phyloP scores from a whole-genome alignment of 2,329 filamentous ascomycete species.

The Zymoseptoria crescenta region DNA sequence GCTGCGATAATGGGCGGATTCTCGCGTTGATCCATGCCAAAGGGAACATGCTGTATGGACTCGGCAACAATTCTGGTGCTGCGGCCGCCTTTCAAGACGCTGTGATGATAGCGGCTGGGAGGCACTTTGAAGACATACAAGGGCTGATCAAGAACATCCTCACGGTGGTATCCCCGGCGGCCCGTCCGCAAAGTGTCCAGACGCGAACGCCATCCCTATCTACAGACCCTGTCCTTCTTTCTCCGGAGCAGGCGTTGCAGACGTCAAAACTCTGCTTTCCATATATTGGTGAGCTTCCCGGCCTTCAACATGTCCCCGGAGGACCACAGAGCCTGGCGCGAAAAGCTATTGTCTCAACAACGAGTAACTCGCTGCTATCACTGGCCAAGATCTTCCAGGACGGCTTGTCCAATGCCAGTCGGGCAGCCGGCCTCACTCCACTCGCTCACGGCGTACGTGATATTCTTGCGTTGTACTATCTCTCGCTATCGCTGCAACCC shows the following conservation, averaged over 20 bases:
- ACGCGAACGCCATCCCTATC: conserved; percentile 24
- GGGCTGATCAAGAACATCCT: conserved; percentile 74
- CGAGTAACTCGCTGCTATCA: conserved; percentile 89
- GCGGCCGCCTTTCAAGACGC: conserved; percentile 91
- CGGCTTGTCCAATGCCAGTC: conserved; percentile 70
- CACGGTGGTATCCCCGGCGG: conserved; percentile 47
- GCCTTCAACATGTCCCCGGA: conserved; percentile 57
- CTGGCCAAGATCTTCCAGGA: conserved; percentile 98
- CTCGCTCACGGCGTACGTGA: conserved; percentile 71
- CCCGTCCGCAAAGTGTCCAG: conserved; percentile 24
- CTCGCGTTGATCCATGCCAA: conserved; percentile 93
- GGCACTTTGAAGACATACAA: conserved; percentile 61
- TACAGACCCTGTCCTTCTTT: conserved; percentile 63
- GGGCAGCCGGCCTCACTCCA: conserved; percentile 17
- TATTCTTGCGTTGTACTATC: conserved; percentile 88
- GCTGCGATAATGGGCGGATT: conserved; percentile 83
- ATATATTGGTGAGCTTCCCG: conserved; percentile 66
- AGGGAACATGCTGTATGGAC: conserved; percentile 92
- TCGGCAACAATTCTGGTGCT: conserved; percentile 73
- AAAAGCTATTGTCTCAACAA: conserved; percentile 80
- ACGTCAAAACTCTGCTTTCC: conserved; percentile 80
- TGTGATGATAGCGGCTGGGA: conserved; percentile 77
- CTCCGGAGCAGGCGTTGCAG: conserved; percentile 73
- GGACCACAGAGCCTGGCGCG: conserved; percentile 58
- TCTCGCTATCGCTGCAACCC: conserved; percentile 87